Conservation (phyloP, 176 grass and related monocot genomes). For the Rhipidocladum racemiflorum region DNA sequence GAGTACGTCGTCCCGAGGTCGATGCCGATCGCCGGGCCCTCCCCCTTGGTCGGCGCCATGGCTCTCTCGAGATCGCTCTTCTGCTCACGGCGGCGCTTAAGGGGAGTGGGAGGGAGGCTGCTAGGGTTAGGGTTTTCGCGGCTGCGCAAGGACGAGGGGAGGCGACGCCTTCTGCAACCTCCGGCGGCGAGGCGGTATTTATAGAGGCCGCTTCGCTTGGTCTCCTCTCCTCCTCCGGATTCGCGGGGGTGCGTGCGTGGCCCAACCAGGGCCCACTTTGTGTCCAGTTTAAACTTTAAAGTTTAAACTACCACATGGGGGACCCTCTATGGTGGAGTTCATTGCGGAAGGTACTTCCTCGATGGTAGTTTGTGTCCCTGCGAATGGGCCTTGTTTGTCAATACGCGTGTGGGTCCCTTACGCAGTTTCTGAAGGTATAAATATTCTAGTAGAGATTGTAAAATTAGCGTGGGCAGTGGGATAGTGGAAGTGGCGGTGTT, state of each 20-base stretch:
- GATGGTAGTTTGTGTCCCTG: background rate
- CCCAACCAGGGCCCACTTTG: too few relatives aligned
- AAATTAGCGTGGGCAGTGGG: background rate
- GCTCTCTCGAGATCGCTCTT: background rate
- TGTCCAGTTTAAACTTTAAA: too few relatives aligned
- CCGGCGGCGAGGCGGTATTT: background rate
- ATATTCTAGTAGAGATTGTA: background rate
- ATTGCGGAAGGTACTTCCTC: too few relatives aligned
- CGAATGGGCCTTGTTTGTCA: background rate
- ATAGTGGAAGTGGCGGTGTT: background rate
- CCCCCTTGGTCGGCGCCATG: slow-evolving; percentile 27
- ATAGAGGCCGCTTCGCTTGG: background rate
- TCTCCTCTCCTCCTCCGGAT: background rate
- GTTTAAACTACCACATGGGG: too few relatives aligned
- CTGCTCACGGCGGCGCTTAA: background rate
- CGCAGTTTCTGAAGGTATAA: background rate
- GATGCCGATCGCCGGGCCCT: too few relatives aligned
- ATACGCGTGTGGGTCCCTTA: background rate
- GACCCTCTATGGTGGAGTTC: background rate
- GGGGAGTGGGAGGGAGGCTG: background rate
- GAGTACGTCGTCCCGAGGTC: background rate
- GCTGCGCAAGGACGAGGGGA: background rate
- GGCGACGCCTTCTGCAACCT: background rate
- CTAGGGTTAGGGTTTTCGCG: slow-evolving; percentile 30
- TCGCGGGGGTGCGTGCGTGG: background rate